phyloP scores from a whole-genome alignment of 352 stramenopile species.

The Globisporangium solare region DNA sequence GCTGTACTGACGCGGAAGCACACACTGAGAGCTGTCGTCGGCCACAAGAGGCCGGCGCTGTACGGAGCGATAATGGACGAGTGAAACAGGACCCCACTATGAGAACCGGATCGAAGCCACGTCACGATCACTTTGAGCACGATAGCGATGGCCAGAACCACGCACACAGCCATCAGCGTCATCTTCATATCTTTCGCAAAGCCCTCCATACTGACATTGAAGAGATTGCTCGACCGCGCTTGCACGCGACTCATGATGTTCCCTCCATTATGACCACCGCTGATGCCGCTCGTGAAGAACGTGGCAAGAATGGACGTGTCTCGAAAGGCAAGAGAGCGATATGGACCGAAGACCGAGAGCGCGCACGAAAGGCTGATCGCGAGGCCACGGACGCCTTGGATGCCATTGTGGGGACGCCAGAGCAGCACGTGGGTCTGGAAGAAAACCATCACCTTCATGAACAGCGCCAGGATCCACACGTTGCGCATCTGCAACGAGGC shows the following conservation, averaged over 20 bases:
- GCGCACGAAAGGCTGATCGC: constrained; percentile 31
- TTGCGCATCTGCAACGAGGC: constrained; percentile 40
- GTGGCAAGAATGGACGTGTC: constrained; percentile 9
- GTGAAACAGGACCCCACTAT: constrained; percentile 3
- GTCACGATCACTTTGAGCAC: constrained; percentile 6
- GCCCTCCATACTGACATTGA: constrained; percentile 16
- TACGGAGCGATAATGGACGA: constrained; percentile 13
- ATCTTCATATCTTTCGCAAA: constrained; percentile 18
- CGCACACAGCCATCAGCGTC: constrained; percentile 10
- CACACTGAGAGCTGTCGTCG: constrained; percentile 11
- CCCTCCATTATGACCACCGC: not conserved
- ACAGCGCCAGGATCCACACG: constrained; percentile 36
- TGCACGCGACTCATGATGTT: constrained; percentile 1
- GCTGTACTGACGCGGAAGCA: constrained; percentile 6
- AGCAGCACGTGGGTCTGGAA: constrained; percentile 13
- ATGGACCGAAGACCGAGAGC: constrained; percentile 32
- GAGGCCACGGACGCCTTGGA: constrained; percentile 27
- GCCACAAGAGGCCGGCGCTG: constrained; percentile 13
- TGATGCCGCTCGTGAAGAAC: constrained; percentile 6
- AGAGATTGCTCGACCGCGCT: constrained; percentile 7
- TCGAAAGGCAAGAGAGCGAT: constrained; percentile 15
- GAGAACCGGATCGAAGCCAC: constrained; percentile 1
- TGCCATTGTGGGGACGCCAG: constrained; percentile 16
- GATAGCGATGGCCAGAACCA: constrained; percentile 8
- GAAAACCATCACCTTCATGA: constrained; percentile 21